These are phyloP conservation scores for Termitomyces bulborhizus DNA, from an alignment of 768 basidiomycete genomes.

Conservation along the genomic window DNA sequence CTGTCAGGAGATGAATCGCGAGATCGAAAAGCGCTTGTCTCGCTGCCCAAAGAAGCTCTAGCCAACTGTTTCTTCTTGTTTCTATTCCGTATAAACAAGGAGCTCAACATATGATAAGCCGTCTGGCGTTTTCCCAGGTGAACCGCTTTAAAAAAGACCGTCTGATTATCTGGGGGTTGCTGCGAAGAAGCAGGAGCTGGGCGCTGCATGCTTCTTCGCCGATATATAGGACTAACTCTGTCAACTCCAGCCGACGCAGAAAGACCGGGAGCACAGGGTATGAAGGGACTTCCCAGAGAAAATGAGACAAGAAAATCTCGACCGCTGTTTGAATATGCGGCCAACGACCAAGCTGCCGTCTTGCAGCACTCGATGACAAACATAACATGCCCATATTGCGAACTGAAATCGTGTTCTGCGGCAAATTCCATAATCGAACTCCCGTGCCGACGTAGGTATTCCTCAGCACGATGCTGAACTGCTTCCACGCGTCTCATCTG, in stretches of 20 bases:
- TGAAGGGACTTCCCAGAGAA: not conserved
- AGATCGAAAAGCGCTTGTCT: not conserved
- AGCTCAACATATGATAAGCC: not conserved
- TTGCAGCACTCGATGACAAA: too few species aligned
- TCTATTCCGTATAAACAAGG: not conserved
- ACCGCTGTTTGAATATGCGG: slow-evolving; percentile 9
- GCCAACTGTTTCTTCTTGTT: not conserved
- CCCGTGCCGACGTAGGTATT: too few species aligned
- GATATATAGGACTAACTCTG: not conserved
- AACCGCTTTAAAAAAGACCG: slow-evolving; percentile 12
- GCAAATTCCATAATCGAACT: too few species aligned
- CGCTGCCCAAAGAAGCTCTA: not conserved
- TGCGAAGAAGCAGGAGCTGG: not conserved
- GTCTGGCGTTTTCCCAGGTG: slow-evolving; percentile 5
- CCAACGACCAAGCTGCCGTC: too few species aligned
- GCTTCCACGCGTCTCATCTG: too few species aligned
- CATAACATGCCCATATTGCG: too few species aligned
- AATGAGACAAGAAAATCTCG: slow-evolving; percentile 11
- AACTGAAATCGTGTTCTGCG: too few species aligned
- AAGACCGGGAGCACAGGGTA: not conserved
- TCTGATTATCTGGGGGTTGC: slow-evolving; percentile 7
- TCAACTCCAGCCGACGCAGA: not conserved
- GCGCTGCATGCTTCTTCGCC: not conserved
- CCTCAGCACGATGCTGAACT: too few species aligned
- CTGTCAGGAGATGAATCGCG: not conserved